Base-by-base conservation (phyloP, 768 basidiomycete genomes). In the Psilocybe subaeruginosa region DNA sequence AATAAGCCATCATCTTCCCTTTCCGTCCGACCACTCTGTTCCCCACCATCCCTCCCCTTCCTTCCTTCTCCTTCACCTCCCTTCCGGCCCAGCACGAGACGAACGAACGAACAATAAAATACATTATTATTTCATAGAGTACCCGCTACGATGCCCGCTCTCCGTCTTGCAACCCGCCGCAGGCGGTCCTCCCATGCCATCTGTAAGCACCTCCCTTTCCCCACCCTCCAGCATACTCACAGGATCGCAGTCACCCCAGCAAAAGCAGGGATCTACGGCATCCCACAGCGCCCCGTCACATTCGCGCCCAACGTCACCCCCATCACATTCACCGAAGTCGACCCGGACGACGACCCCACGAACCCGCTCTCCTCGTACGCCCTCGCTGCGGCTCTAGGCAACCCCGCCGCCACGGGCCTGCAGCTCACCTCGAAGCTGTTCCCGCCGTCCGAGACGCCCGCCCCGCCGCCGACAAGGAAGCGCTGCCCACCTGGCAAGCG, bases 281-380 rank as follows among this genome's bases (percentile, higher is more conserved):
- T 69, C 31, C 51, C 60, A 1, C 62, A 60, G 9, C 68, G 68
- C 12, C 69, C 69, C 2, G 64, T 73, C 43, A 73, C 67, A 31
- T 73, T 73, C 43, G 72, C 70, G 7, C 72, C 72, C 14, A 73
- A 73, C 56, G 70, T 73, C 4, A 73, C 72, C n/a, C 72, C 72
- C 8, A 62, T 68, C 1, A 68, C 69, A 6, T 71, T 62, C 58
- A 64, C 59, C 27, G 68, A 66, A 30, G 65, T 65, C 3, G 66
- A 67, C 55, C 63, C 65, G 16, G 56, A 60, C 48, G 65, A 59
- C 27, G 65, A 64, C 16, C 33, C 43, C 37, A 6, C 53, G 41
- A 19, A 54, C 54, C 58, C 61, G 43, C 31, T 64, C 58, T 23
- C 52, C 58, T 39, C 63, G 30, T 41, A 19, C 53, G 56, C 51